Conservation (phyloP, 129 eudicot species). For the Lactuca sativa region DNA sequence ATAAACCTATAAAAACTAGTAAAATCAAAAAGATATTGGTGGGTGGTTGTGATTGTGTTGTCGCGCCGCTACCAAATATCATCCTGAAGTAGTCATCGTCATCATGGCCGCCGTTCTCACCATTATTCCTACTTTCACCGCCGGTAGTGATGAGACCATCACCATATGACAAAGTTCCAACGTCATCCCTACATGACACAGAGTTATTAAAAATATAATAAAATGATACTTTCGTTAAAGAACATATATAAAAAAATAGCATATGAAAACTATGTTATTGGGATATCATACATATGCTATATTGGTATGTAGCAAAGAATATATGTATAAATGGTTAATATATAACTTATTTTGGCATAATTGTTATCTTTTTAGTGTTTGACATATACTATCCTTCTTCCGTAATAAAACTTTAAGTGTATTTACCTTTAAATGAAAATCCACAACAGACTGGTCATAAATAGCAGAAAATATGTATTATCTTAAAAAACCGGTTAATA, state of each 20-base stretch:
- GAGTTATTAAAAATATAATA: too few species aligned
- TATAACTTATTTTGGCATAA: too few species aligned
- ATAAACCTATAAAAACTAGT: slow-evolving; percentile 18
- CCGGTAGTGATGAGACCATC: slow-evolving; percentile 41
- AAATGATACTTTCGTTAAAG: background rate
- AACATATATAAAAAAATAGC: too few species aligned
- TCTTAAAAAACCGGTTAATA: background rate
- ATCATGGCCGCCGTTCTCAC: slow-evolving; percentile 13
- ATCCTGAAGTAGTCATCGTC: slow-evolving; percentile 17
- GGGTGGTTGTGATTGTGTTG: slow-evolving; percentile 11
- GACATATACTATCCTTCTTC: too few species aligned
- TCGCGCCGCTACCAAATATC: slow-evolving; percentile 24
- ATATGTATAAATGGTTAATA: too few species aligned
- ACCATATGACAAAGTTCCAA: slow-evolving; percentile 41
- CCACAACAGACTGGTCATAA: too few species aligned
- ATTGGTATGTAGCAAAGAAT: too few species aligned
- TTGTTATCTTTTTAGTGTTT: too few species aligned
- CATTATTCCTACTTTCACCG: slow-evolving; percentile 28
- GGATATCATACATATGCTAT: too few species aligned
- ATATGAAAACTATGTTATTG: too few species aligned
- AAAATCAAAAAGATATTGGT: slow-evolving; percentile 29
- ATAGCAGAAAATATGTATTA: background rate
- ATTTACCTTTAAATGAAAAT: too few species aligned
- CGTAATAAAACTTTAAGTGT: too few species aligned
- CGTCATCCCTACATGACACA: slow-evolving; percentile 28